These are phyloP conservation scores for Dendrostoma leiphaemia DNA, from an alignment of 2,329 filamentous ascomycete species.

Conservation along the genomic window DNA sequence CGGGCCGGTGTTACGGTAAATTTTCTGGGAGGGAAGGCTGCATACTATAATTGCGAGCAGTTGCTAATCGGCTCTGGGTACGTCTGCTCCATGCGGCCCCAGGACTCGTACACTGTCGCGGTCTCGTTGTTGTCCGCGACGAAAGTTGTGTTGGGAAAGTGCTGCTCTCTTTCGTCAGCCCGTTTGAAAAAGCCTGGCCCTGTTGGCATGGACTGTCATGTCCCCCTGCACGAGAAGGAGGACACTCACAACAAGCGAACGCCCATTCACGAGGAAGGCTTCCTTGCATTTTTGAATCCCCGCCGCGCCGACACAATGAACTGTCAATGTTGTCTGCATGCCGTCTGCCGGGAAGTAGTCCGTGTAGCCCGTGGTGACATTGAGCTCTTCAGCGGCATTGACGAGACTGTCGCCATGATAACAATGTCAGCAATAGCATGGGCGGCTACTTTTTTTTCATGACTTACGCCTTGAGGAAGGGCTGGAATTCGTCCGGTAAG, in stretches of 20 bases:
- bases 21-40: not conserved
- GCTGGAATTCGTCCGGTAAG: too few relatives aligned
- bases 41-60: slow-evolving; percentile 18
- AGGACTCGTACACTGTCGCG: slow-evolving; percentile 13
- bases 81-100: slow-evolving; percentile 16
- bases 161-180: not conserved
- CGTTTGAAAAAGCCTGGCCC: too few relatives aligned
- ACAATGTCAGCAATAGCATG: too few relatives aligned
- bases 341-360: slow-evolving; percentile 16
- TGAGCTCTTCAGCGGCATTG: slow-evolving; percentile 12
- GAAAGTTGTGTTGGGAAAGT: slow-evolving; percentile 18
- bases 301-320: slow-evolving; percentile 10
- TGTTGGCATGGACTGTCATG: too few relatives aligned
- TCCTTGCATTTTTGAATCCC: slow-evolving; percentile 17
- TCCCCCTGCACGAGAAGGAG: too few relatives aligned
- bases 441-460: too few relatives aligned
- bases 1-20: too few relatives aligned
- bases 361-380: slow-evolving; percentile 11
- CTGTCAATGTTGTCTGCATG: slow-evolving; percentile 11
- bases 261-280: slow-evolving; percentile 10
- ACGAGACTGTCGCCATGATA: slow-evolving; percentile 17
- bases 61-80: slow-evolving; percentile 11
- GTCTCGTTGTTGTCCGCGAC: slow-evolving; percentile 10
- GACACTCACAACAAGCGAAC: slow-evolving; percentile 8
- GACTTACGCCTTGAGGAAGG: too few relatives aligned